Conservation (phyloP, 2,329 filamentous ascomycete genomes). For the Zelopaecilomyces penicillatus region DNA sequence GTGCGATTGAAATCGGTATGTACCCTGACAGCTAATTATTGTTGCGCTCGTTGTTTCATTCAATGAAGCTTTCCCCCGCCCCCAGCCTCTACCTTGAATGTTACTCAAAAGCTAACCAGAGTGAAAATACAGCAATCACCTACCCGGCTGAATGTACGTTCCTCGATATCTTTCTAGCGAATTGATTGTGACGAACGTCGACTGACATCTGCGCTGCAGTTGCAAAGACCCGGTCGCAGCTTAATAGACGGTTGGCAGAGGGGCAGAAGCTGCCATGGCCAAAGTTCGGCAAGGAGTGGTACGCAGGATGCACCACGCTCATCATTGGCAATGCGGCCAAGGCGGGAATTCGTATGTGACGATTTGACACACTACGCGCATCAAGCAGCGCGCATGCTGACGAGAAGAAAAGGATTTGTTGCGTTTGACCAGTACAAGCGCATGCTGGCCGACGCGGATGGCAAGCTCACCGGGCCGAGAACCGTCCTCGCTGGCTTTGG, state of each 20-base stretch:
- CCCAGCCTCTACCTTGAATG: too few relatives aligned
- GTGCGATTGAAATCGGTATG: constrained; percentile 85
- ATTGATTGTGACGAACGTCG: constrained; percentile 3
- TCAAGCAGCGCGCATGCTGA: constrained; percentile 9
- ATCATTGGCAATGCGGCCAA: constrained; percentile 97
- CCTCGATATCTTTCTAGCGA: constrained; percentile 3
- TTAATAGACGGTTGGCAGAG: constrained; percentile 75
- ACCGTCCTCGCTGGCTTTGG: constrained; percentile 93
- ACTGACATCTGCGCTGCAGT: constrained; percentile 39
- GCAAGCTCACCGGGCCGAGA: constrained; percentile 80
- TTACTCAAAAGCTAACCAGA: too few relatives aligned
- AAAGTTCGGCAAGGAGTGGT: constrained; percentile 89
- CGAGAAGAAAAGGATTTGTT: constrained; percentile 52
- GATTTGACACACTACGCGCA: background rate
- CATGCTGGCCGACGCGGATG: constrained; percentile 71
- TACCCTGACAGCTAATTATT: background rate
- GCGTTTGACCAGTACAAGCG: constrained; percentile 93
- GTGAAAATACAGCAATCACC: constrained; percentile 56
- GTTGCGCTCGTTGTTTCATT: too few relatives aligned
- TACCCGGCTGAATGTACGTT: constrained; percentile 84
- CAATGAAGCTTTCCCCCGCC: background rate
- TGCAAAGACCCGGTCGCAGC: constrained; percentile 89
- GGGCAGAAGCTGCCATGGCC: constrained; percentile 90
- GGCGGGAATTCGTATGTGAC: constrained; percentile 74
- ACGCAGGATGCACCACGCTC: constrained; percentile 92